Evolutionary conservation across 768 basidiomycete genomes (phyloP).

Genomic region (Suillus variegatus): DNA sequence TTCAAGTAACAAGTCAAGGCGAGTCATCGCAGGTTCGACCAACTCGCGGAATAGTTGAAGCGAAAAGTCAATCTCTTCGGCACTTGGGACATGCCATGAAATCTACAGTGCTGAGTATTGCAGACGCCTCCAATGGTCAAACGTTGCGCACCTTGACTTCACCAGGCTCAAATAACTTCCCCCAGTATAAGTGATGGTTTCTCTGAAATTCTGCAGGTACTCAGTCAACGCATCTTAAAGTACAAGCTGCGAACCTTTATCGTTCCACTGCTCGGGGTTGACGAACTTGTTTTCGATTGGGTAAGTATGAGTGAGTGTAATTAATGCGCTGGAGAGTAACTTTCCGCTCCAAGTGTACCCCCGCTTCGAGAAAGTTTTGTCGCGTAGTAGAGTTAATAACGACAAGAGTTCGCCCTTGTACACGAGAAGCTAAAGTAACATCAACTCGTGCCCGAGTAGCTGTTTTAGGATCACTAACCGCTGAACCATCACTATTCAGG

Average conservation of each 20-base stretch:
- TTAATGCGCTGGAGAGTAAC: constrained; percentile 67
- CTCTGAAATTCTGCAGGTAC: constrained; percentile 56
- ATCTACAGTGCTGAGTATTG: constrained; percentile 39
- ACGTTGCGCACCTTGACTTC: constrained; percentile 62
- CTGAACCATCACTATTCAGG: constrained; percentile 49
- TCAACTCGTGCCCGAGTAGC: background rate
- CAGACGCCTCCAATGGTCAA: background rate
- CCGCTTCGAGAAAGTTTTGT: constrained; percentile 76
- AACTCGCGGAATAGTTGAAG: constrained; percentile 67
- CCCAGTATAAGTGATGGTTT: constrained; percentile 78
- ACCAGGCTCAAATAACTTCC: constrained; percentile 68
- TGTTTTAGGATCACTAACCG: constrained; percentile 32
- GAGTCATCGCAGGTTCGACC: constrained; percentile 60
- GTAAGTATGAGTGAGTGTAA: constrained; percentile 80
- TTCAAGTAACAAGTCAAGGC: constrained; percentile 58
- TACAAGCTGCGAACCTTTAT: constrained; percentile 49
- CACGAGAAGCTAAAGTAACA: constrained; percentile 52
- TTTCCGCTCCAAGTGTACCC: constrained; percentile 84
- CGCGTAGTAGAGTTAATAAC: constrained; percentile 62
- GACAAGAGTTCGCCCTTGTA: constrained; percentile 63
- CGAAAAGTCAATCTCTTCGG: constrained; percentile 73
- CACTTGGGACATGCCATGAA: constrained; percentile 76
- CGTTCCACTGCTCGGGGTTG: constrained; percentile 75
- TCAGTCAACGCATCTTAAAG: constrained; percentile 5
- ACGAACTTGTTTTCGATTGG: constrained; percentile 80